phyloP scores from a whole-genome alignment of 169 alveolate genomes.

The Plasmodium knowlesi region DNA sequence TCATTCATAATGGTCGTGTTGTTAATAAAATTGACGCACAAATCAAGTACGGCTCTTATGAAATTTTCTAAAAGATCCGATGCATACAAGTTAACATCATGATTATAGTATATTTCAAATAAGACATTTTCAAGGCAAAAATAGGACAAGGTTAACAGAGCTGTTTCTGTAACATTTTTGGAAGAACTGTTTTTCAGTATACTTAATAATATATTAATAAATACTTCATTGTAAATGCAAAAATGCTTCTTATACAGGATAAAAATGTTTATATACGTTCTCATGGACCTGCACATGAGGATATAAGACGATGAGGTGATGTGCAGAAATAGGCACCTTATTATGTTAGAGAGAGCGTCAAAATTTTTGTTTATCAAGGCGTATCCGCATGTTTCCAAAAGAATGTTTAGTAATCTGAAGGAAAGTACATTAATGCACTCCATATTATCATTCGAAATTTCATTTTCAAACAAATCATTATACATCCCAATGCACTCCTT shows the following conservation, averaged over 20 bases:
- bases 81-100: constrained; percentile 72
- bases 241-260: constrained; percentile 67
- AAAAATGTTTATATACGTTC: constrained; percentile 66
- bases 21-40: constrained; percentile 53
- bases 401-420: constrained; percentile 50
- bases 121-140: constrained; percentile 62
- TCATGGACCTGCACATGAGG: constrained; percentile 69
- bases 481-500: constrained; percentile 28
- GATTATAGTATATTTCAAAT: constrained; percentile 58
- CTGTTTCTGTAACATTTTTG: constrained; percentile 66
- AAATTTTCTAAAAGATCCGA: constrained; percentile 62
- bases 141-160: constrained; percentile 52
- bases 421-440: constrained; percentile 61
- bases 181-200: constrained; percentile 24
- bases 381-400: constrained; percentile 53
- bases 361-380: constrained; percentile 40
- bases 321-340: constrained; percentile 64
- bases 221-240: constrained; percentile 58
- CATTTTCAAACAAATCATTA: constrained; percentile 59
- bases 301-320: constrained; percentile 65
- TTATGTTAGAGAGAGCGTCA: constrained; percentile 28
- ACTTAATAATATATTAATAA: constrained; percentile 59
- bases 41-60: constrained; percentile 11
- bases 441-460: constrained; percentile 51
- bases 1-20: constrained; percentile 66